These are phyloP conservation scores for Hansenula sp. DNA, from an alignment of 1,139 yeast genomes.

Conservation along the genomic window DNA sequence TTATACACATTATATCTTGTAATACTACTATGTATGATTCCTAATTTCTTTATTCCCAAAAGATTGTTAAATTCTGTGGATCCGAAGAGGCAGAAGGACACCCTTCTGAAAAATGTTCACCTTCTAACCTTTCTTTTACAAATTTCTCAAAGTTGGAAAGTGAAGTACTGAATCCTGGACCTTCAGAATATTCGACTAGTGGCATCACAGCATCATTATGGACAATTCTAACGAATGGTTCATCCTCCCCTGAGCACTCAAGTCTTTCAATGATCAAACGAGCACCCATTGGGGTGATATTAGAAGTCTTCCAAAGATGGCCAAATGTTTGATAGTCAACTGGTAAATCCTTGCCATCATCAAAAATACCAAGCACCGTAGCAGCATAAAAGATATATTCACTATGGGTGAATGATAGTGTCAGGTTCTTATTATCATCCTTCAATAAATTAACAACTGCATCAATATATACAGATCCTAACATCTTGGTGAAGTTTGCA, in stretches of 20 bases:
- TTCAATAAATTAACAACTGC: constrained; percentile 43
- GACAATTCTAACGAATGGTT: constrained; percentile 36
- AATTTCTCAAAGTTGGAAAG: constrained; percentile 27
- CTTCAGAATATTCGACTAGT: constrained; percentile 38
- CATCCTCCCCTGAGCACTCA: constrained; percentile 27
- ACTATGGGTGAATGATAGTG: constrained; percentile 17
- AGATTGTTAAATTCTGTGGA: constrained; percentile 12
- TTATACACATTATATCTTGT: too few relatives aligned
- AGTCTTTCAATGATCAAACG: constrained; percentile 46
- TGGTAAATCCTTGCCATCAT: constrained; percentile 22
- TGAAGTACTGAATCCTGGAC: constrained; percentile 50
- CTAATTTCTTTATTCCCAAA: constrained; percentile 13
- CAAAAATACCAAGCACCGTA: constrained; percentile 43
- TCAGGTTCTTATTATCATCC: constrained; percentile 7
- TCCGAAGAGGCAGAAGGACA: constrained; percentile 9
- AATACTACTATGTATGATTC: too few relatives aligned
- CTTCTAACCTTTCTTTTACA: constrained; percentile 9
- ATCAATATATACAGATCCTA: constrained; percentile 46
- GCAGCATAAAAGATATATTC: constrained; percentile 23
- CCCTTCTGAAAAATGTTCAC: constrained; percentile 9
- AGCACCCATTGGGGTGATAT: constrained; percentile 55
- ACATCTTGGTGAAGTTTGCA: constrained; percentile 36
- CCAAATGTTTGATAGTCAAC: constrained; percentile 33
- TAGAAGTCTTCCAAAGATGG: constrained; percentile 42
- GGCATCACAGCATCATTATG: constrained; percentile 59